A percentile compares a stretch with the other conserved stretches of the same genome.
Conservation (phyloP, 495 filamentous ascomycete species). For the Hypoxylon fragiforme region DNA sequence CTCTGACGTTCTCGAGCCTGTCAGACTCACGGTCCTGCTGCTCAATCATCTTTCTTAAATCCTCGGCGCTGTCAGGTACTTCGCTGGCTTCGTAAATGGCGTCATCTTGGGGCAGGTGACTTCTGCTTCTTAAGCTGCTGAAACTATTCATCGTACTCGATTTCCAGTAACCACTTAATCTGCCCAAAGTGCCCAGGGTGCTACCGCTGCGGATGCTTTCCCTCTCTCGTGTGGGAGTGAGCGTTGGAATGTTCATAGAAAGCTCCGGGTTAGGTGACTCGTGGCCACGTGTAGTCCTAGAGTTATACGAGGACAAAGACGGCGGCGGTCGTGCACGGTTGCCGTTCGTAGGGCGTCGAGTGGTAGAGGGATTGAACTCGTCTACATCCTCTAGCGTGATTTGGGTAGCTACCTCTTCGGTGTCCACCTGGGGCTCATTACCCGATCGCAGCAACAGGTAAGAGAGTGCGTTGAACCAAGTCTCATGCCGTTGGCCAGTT, state of each 20-base stretch:
- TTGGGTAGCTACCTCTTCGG: conserved; percentile 59
- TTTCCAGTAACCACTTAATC: conserved; percentile 52
- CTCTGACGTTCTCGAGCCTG: conserved; percentile 89
- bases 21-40: conserved; percentile 72
- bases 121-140: conserved; percentile 50
- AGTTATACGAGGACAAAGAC: conserved; percentile 84
- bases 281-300: conserved; percentile 62
- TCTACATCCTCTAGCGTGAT: conserved; percentile 76
- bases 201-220: conserved; percentile 40
- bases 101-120: conserved; percentile 47
- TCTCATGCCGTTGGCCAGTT: conserved; percentile 92
- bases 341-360: conserved; percentile 50
- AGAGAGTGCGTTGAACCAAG: conserved; percentile 96
- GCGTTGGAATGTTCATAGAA: conserved; percentile 48
- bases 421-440: conserved; percentile 59
- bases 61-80: conserved; percentile 76
- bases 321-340: conserved; percentile 53
- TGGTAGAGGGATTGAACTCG: conserved; percentile 80
- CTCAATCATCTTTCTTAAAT: conserved; percentile 74
- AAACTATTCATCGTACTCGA: conserved; percentile 46
- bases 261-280: conserved; percentile 54
- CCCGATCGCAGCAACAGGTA: conserved; percentile 82
- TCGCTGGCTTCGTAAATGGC: conserved; percentile 72
- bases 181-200: conserved; percentile 49
- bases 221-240: conserved; percentile 49